Percentiles rank a stretch among this genome's conserved stretches.
phyloP scores from a whole-genome alignment of 441 rosid genomes.

The Erysimum pusillum region DNA sequence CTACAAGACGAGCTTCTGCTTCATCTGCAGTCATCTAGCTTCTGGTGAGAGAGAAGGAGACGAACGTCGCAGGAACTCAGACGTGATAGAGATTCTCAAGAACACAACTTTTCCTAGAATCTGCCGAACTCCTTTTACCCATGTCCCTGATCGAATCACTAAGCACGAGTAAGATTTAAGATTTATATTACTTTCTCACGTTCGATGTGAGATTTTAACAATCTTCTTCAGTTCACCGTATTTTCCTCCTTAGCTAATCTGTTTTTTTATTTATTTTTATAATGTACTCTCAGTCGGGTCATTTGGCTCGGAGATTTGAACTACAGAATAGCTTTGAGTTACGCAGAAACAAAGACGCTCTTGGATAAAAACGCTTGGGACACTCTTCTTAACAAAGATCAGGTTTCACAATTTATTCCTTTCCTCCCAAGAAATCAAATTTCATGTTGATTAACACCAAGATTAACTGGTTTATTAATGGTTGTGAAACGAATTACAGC shows the following conservation, averaged over 20 bases:
- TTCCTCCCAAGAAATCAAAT: conserved; percentile 24
- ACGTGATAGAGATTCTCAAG: conserved; percentile 66
- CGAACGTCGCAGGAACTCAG: conserved; percentile 73
- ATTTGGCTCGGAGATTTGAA: conserved; percentile 82
- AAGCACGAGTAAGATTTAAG: conserved; percentile 65
- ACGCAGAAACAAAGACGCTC: conserved; percentile 63
- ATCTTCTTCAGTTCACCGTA: not conserved
- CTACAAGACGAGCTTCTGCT: conserved; percentile 89
- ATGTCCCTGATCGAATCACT: conserved; percentile 62
- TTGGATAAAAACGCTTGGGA: conserved; percentile 61
- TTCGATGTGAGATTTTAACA: not conserved
- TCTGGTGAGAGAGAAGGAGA: conserved; percentile 93
- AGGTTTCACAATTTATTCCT: conserved; percentile 53
- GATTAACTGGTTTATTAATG: conserved; percentile 30
- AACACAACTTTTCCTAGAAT: conserved; percentile 68
- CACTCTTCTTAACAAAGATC: conserved; percentile 68
- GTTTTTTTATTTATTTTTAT: not conserved
- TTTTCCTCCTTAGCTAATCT: not conserved
- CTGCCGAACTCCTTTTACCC: conserved; percentile 57
- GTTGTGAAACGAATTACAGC: conserved; percentile 44
- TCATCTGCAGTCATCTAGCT: conserved; percentile 90
- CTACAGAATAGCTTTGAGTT: conserved; percentile 77
- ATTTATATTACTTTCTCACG: not conserved
- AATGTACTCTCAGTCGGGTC: conserved; percentile 58
- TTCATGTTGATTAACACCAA: conserved; percentile 8